These are phyloP conservation scores for Chalaropsis thielavioides DNA, from an alignment of 2,329 filamentous ascomycete genomes.

Conservation along the genomic window DNA sequence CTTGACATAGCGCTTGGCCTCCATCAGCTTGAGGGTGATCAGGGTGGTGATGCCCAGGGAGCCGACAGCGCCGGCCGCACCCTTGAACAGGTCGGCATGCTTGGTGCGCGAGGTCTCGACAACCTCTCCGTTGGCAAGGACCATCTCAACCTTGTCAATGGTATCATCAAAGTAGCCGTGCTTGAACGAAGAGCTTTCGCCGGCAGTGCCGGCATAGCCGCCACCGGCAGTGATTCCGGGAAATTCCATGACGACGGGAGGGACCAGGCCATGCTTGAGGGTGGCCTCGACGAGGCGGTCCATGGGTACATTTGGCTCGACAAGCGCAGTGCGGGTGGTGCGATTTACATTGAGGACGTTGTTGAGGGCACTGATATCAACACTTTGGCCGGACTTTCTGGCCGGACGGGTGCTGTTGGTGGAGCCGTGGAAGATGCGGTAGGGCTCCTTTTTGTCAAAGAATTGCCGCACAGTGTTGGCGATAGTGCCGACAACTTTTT, in stretches of 20 bases:
- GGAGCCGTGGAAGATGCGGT: conserved; percentile 62
- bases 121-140: conserved; percentile 51
- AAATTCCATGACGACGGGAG: conserved; percentile 63
- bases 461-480: conserved; percentile 34
- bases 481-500: conserved; percentile 33
- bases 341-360: conserved; percentile 51
- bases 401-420: conserved; percentile 56
- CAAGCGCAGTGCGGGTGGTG: conserved; percentile 42
- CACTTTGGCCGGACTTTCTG: conserved; percentile 27
- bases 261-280: conserved; percentile 49
- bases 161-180: conserved; percentile 59
- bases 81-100: conserved; percentile 45
- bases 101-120: conserved; percentile 34
- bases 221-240: conserved; percentile 62
- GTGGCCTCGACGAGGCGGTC: conserved; percentile 53
- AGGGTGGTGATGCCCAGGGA: conserved; percentile 54
- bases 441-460: conserved; percentile 39
- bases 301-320: conserved; percentile 66
- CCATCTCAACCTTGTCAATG: conserved; percentile 50
- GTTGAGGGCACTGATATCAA: conserved; percentile 52
- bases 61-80: conserved; percentile 52
- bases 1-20: conserved; percentile 46
- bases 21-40: conserved; percentile 47
- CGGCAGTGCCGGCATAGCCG: conserved; percentile 55
- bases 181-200: conserved; percentile 55